phyloP scores from a whole-genome alignment of 2,329 filamentous ascomycete species.

The Penicillium sumatraense region DNA sequence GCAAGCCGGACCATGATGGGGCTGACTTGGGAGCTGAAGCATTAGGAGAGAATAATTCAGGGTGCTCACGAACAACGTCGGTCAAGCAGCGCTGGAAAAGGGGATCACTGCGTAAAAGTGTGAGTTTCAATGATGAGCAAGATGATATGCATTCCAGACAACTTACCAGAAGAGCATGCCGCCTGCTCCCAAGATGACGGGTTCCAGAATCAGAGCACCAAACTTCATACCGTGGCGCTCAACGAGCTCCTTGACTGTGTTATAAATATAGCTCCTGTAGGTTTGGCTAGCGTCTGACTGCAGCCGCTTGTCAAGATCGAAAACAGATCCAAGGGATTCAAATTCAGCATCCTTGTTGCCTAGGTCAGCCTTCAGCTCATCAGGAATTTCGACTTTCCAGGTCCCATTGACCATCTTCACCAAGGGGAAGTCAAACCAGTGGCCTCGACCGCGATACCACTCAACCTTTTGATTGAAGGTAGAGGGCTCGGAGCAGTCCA shows the following conservation, averaged over 20 bases:
- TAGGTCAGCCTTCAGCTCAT: slow-evolving; percentile 52
- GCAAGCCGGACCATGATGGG: slow-evolving; percentile 70
- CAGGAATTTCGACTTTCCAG: slow-evolving; percentile 68
- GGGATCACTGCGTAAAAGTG: slow-evolving; percentile 63
- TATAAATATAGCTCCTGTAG: slow-evolving; percentile 66
- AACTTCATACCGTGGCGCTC: slow-evolving; percentile 66
- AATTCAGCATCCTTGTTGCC: slow-evolving; percentile 52
- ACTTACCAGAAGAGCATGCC: slow-evolving; percentile 80
- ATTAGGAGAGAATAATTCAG: slow-evolving; percentile 57
- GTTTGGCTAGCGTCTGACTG: slow-evolving; percentile 48
- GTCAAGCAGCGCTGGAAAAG: slow-evolving; percentile 77
- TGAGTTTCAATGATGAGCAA: too few relatives aligned
- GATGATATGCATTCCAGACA: neutral
- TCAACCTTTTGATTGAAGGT: slow-evolving; percentile 82
- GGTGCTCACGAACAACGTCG: slow-evolving; percentile 65
- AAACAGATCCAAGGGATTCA: slow-evolving; percentile 59
- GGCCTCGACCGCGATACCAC: slow-evolving; percentile 79
- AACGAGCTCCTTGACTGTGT: slow-evolving; percentile 58
- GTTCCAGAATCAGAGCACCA: slow-evolving; percentile 79
- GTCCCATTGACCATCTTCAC: slow-evolving; percentile 68
- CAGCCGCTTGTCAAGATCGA: slow-evolving; percentile 60
- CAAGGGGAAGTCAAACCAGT: slow-evolving; percentile 80
- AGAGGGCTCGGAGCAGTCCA: slow-evolving; percentile 81
- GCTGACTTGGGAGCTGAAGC: slow-evolving; percentile 16
- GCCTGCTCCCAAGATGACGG: slow-evolving; percentile 78